Evolutionary conservation across 1,139 yeast genomes (phyloP).

Genomic region (Taphrina flavorubra): DNA sequence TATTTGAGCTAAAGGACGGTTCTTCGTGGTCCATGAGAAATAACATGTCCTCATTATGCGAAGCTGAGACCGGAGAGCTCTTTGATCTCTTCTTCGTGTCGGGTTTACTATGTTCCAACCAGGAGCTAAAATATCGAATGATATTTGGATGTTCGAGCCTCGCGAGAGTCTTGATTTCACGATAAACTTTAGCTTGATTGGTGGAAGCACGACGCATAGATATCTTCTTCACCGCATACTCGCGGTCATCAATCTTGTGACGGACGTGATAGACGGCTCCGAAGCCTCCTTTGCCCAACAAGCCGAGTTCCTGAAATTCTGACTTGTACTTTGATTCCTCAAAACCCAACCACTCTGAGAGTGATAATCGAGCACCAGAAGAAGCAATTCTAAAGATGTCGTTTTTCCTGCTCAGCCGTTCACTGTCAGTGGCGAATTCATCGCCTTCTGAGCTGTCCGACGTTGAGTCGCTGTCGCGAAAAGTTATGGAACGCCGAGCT

Average conservation of each 20-base stretch:
- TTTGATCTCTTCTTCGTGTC: conserved; percentile 31
- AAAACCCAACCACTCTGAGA: conserved; percentile 23
- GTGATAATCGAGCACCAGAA: conserved; percentile 6
- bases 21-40: conserved; percentile 20
- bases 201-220: conserved; percentile 27
- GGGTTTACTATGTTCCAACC: conserved; percentile 66
- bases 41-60: conserved; percentile 27
- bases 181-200: conserved; percentile 59
- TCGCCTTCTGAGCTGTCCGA: neutral
- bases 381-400: conserved; percentile 17
- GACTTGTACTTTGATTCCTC: conserved; percentile 66
- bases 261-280: conserved; percentile 97
- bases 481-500: conserved; percentile 4
- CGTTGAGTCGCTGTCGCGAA: neutral
- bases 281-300: conserved; percentile 90
- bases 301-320: conserved; percentile 92
- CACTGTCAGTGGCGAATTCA: neutral
- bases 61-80: conserved; percentile 35
- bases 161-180: conserved; percentile 89
- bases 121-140: conserved; percentile 93
- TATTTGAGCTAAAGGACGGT: conserved; percentile 47
- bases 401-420: neutral
- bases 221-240: conserved; percentile 84
- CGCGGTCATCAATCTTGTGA: conserved; percentile 88
- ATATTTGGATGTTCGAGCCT: conserved; percentile 92